A percentile compares a stretch with the other conserved stretches of the same genome.
phyloP scores from a whole-genome alignment of 805 yeast species.

The Yarrowia deformans region DNA sequence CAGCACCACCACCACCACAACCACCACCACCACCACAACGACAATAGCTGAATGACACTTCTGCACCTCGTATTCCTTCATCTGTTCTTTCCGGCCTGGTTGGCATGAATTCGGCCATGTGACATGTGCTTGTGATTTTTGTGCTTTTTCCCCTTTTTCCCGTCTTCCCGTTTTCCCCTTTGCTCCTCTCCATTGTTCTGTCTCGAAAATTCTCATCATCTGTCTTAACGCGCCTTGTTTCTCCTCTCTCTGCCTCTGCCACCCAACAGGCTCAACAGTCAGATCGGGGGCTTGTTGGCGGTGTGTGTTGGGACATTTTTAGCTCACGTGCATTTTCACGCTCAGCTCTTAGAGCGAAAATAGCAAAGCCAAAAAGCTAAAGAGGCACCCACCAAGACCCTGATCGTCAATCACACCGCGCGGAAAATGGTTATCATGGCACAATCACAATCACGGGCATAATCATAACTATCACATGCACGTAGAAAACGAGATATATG shows the following conservation, averaged over 20 bases:
- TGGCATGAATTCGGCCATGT: constrained; percentile 10
- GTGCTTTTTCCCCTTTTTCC: not conserved
- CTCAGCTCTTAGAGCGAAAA: not conserved
- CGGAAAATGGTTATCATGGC: constrained; percentile 8
- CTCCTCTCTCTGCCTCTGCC: not conserved
- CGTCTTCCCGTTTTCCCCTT: not conserved
- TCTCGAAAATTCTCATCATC: no score
- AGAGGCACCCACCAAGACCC: constrained; percentile 5
- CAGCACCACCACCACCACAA: not conserved
- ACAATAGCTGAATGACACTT: not conserved
- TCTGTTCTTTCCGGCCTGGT: no score
- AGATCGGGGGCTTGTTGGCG: not conserved
- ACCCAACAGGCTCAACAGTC: constrained; percentile 20
- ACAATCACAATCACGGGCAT: constrained; percentile 29
- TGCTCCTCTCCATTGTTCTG: not conserved
- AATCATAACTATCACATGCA: not conserved
- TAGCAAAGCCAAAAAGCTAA: not conserved
- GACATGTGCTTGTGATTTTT: constrained; percentile 3
- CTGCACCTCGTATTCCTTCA: constrained; percentile 31
- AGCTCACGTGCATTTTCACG: constrained; percentile 34
- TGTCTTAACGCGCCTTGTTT: not conserved
- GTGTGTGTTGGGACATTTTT: constrained; percentile 23
- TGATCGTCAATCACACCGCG: constrained; percentile 28
- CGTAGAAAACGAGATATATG: not conserved
- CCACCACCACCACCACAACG: no score